A percentile compares a stretch with the other conserved stretches of the same genome.
Conservation (phyloP, 2,329 filamentous ascomycete species). For the Ophiostoma australiae region DNA sequence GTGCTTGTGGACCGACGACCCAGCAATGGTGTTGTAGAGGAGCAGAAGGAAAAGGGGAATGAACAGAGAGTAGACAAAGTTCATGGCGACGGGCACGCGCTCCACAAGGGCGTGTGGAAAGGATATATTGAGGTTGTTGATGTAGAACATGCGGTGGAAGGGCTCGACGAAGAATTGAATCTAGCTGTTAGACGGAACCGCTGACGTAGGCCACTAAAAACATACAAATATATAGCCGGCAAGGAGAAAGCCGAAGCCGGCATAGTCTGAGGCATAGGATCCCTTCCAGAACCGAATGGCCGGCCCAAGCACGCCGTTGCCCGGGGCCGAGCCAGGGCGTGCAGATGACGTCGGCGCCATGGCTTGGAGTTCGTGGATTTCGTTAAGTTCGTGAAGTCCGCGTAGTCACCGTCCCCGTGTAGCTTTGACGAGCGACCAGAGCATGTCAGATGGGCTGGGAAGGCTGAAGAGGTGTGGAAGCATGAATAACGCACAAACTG, state of each 20-base stretch:
- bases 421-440: conserved; percentile 37
- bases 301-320: conserved; percentile 31
- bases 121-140: conserved; percentile 77
- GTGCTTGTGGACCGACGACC: conserved; percentile 67
- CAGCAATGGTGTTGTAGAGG: conserved; percentile 57
- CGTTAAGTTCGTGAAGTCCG: neutral
- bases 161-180: conserved; percentile 68
- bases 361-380: conserved; percentile 22
- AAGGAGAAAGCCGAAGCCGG: conserved; percentile 69
- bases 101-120: conserved; percentile 83
- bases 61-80: conserved; percentile 72
- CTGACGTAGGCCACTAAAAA: neutral
- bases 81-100: conserved; percentile 75
- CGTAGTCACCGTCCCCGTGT: conserved; percentile 43
- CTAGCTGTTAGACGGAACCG: conserved; percentile 35
- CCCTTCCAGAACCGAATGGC: conserved; percentile 52
- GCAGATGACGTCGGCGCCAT: conserved; percentile 36
- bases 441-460: conserved; percentile 32
- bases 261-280: conserved; percentile 83
- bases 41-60: conserved; percentile 65
- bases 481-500: neutral
- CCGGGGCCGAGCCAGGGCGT: neutral
- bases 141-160: conserved; percentile 90
- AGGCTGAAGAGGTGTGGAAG: neutral
- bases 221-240: conserved; percentile 52